Evolutionary conservation across 768 basidiomycete genomes (phyloP), one percentile per base, ranked within the genome.

Genomic region (Suillus occidentalis): DNA sequence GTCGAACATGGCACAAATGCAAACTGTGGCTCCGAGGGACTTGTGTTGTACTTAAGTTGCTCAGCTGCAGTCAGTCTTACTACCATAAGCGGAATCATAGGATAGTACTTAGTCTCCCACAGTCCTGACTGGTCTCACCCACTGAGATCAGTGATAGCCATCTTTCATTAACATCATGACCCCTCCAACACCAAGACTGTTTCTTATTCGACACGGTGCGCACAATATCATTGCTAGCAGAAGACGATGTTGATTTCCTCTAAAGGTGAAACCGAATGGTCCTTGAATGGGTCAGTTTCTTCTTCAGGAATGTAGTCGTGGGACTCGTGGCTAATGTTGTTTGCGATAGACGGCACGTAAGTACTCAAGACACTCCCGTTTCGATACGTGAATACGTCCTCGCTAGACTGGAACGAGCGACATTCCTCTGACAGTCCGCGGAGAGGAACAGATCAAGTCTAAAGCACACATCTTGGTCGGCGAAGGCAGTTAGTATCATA

Each of bases 231-330:
- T 47, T 28, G 6, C 63, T 63, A 34, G 22, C 55, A 31, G 20
- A 20, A 43, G 39, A 20, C 1, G 22, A 42, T 6, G 7, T 7
- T 42, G 58, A 59, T 42, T n/a, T 40, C 18, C 10, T 18, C 5
- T 31, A 42, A 12, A 94, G 92, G 94, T 39, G 91, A 97, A 80
- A 98, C 96, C 2, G 95, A 96, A 75, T 98, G 95, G 95, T 93
- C 92, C 20, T 71, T 90, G 52, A 95, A 91, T 70, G 95, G 94
- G 87, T 89, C 63, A 75, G 85, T 76, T 34, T 63, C 34, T 60
- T 40, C 56, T 40, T 60, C 18, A 10, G 37, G 58, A 6, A 1
- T 45, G 42, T 40, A 70, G 64, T 62, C 62, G 60, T n/a, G n/a
- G n/a, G n/a, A n/a, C n/a, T n/a, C n/a, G n/a, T 66, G 36, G 47